Evolutionary conservation across 2,329 filamentous ascomycete species (phyloP).

Genomic region (Trichoderma cornu-damae): DNA sequence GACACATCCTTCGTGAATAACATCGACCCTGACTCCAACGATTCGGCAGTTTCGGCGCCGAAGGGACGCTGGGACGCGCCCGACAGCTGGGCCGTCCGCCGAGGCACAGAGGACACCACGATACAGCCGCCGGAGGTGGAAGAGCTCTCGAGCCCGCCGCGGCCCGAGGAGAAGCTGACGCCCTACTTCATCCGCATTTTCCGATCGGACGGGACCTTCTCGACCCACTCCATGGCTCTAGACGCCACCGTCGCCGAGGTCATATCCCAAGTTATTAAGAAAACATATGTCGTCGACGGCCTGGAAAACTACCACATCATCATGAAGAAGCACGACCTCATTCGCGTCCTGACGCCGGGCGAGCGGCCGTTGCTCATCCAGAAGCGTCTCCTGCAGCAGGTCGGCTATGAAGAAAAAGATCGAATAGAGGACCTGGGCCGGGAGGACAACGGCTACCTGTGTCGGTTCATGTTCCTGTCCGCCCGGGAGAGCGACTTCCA

Average conservation of each 20-base stretch:
- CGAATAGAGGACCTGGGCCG: conserved; percentile 87
- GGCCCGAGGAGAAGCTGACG: conserved; percentile 66
- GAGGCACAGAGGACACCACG: conserved; percentile 61
- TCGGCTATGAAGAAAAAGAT: conserved; percentile 83
- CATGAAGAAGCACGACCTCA: conserved; percentile 85
- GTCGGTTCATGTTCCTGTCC: conserved; percentile 90
- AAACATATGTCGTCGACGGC: conserved; percentile 86
- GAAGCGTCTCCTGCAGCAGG: conserved; percentile 83
- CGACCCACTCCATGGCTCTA: conserved; percentile 78
- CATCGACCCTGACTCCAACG: conserved; percentile 40
- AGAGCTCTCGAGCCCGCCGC: conserved; percentile 60
- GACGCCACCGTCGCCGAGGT: conserved; percentile 84
- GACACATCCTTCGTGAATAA: conserved; percentile 49
- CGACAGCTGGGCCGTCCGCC: conserved; percentile 92
- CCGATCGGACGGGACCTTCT: conserved; percentile 87
- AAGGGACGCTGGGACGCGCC: conserved; percentile 81
- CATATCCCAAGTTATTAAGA: conserved; percentile 85
- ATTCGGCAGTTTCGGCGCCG: conserved; percentile 33
- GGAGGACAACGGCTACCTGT: conserved; percentile 96
- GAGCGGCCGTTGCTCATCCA: conserved; percentile 89
- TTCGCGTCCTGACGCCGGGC: conserved; percentile 68
- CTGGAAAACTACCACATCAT: conserved; percentile 94
- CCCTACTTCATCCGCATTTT: conserved; percentile 95
- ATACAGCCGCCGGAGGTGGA: conserved; percentile 56
- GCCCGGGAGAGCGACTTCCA: conserved; percentile 79